Conservation (phyloP, 306 rosid genomes). For the Corylus avellana region DNA sequence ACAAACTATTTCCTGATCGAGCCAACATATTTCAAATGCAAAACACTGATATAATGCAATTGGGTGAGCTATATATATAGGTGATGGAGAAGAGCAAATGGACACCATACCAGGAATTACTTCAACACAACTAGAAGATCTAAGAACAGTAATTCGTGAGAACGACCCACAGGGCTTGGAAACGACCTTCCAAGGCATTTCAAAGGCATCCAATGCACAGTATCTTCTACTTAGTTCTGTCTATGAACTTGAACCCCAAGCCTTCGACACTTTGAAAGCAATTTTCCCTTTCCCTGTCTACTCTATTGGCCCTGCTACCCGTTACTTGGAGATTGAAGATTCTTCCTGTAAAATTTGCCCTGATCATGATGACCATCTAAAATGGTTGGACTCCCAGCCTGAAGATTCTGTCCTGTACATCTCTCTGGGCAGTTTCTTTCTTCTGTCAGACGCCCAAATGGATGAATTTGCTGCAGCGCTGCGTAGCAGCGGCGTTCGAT, state of each 20-base stretch:
- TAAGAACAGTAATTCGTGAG: constrained; percentile 29
- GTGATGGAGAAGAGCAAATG: constrained; percentile 25
- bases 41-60: too few relatives aligned
- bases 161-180: constrained; percentile 32
- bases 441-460: background rate
- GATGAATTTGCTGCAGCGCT: background rate
- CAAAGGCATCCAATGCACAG: constrained; percentile 36
- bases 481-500: background rate
- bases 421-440: background rate
- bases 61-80: too few relatives aligned
- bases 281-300: constrained; percentile 42
- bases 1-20: too few relatives aligned
- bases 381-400: constrained; percentile 45
- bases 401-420: background rate
- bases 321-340: constrained; percentile 34
- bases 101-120: constrained; percentile 46
- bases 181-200: constrained; percentile 33
- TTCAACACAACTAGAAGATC: constrained; percentile 32
- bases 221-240: constrained; percentile 47
- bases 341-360: background rate
- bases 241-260: constrained; percentile 48
- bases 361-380: constrained; percentile 23
- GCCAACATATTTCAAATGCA: too few relatives aligned
- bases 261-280: constrained; percentile 34
- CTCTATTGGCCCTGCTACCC: constrained; percentile 57